Base-by-base conservation (phyloP, 2,329 filamentous ascomycete genomes). In the Sporothrix luriei region DNA sequence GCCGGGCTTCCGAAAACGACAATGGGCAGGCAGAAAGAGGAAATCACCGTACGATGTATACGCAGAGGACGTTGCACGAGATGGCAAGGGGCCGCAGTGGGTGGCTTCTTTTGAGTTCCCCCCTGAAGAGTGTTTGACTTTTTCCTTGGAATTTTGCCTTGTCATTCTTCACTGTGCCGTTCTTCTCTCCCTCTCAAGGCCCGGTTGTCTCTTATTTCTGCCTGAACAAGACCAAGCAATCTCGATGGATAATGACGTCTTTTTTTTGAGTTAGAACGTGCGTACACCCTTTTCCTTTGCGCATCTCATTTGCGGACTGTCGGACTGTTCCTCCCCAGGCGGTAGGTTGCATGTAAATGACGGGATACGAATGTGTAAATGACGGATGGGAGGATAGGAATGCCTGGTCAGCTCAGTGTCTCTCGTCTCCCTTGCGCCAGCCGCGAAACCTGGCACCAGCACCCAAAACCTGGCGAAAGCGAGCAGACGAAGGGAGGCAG, bases 401-500 rank as follows among this genome's bases (percentile, higher is more conserved):
- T 62, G 59, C 14, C 13, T 29, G 26, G 40, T 48, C 29, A 21
- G 38, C 4, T 4, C 29, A 33, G 33, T 33, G 33, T 33, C 33
- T 10, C 19, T 59, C 33, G 33, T 61, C 38, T 61, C 55, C 55
- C 55, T 43, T 43, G 7, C 38, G 7, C 11, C 57, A 61, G 57
- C 57, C 57, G 38, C 33, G n/a, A 2, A 61, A n/a, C n/a, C 57
- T 38, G 54, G 19, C n/a, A 64, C 5, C 24, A 33, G 19, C 6
- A 13, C 11, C 6, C 49, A 43, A 64, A 64, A 64, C 61, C 33
- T 64, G 61, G 61, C 61, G 57, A 26, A 13, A 21, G 40, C 13
- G 19, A 38, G 26, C 21, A 29, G 21, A 6, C 24, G 2, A 4
- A 54, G 24, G 13, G 21, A 16, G 21, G 24, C n/a, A 62, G 2